phyloP scores from a whole-genome alignment of 805 yeast species.

The Kodamaea jinghongensis region DNA sequence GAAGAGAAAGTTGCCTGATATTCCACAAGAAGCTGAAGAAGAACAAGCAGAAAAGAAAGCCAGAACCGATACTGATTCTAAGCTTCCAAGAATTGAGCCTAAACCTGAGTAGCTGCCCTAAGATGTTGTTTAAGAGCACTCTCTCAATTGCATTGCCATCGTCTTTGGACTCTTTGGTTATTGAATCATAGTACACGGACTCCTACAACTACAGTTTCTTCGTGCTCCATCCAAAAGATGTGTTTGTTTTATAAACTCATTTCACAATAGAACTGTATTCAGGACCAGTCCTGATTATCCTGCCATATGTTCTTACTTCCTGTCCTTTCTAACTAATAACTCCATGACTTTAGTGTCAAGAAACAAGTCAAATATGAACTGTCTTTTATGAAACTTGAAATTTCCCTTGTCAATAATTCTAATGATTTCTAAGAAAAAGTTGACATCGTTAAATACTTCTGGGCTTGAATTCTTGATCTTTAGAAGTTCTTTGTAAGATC shows the following conservation, averaged over 20 bases:
- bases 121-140: too few species aligned
- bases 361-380: conserved; percentile 64
- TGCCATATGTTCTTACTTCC: too few species aligned
- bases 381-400: conserved; percentile 62
- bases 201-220: too few species aligned
- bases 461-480: conserved; percentile 51
- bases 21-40: not conserved
- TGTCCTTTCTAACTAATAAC: conserved; percentile 29
- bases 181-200: too few species aligned
- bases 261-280: too few species aligned
- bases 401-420: conserved; percentile 53
- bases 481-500: conserved; percentile 57
- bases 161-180: too few species aligned
- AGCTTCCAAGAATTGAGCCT: conserved; percentile 1
- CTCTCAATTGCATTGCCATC: too few species aligned
- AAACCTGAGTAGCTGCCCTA: not conserved
- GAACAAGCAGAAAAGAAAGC: not conserved
- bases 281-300: too few species aligned
- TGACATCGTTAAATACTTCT: conserved; percentile 52
- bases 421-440: conserved; percentile 51
- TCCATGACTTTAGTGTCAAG: conserved; percentile 51
- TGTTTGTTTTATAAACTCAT: too few species aligned
- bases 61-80: not conserved
- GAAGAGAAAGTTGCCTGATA: not conserved
- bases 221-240: too few species aligned